Evolutionary conservation across 495 filamentous ascomycete species (phyloP).

Genomic region (Paragyromitra xinjiangensis): DNA sequence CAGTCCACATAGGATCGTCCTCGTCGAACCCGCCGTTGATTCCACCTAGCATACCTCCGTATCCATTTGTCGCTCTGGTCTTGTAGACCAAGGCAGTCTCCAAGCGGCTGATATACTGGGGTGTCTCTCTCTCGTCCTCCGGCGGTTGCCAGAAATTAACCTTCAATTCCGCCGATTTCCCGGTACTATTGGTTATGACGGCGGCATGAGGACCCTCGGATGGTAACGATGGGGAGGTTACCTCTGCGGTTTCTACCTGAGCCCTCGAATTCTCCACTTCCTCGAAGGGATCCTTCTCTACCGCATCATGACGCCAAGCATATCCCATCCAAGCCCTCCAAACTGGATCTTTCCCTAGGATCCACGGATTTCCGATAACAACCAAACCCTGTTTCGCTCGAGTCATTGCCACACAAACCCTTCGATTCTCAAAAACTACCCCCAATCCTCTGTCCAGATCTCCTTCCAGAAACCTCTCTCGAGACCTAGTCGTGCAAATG

Average conservation of each 20-base stretch:
- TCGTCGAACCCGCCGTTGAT: slow-evolving; percentile 55
- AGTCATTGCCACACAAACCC: slow-evolving; percentile 67
- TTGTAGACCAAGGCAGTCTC: slow-evolving; percentile 56
- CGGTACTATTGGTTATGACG: slow-evolving; percentile 19
- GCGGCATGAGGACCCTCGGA: slow-evolving; percentile 19
- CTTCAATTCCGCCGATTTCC: slow-evolving; percentile 41
- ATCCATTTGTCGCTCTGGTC: slow-evolving; percentile 48
- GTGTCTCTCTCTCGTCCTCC: slow-evolving; percentile 52
- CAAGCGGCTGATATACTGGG: slow-evolving; percentile 53
- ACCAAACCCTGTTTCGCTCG: slow-evolving; percentile 65
- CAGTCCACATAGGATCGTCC: slow-evolving; percentile 57
- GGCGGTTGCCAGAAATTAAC: slow-evolving; percentile 55
- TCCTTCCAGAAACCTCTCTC: slow-evolving; percentile 62
- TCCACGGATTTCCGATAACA: slow-evolving; percentile 63
- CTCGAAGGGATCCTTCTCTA: slow-evolving; percentile 55
- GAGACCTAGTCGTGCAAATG: slow-evolving; percentile 65
- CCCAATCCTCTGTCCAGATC: slow-evolving; percentile 63
- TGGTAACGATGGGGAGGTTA: slow-evolving; percentile 7
- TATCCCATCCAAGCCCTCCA: slow-evolving; percentile 64
- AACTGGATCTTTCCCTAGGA: slow-evolving; percentile 60
- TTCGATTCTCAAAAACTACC: slow-evolving; percentile 62
- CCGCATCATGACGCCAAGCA: slow-evolving; percentile 54
- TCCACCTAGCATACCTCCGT: slow-evolving; percentile 44
- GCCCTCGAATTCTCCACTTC: slow-evolving; percentile 29
- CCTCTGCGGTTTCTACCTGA: slow-evolving; percentile 24